Conservation (phyloP, 148 eudicot species). For the Chenopodium formosanum region DNA sequence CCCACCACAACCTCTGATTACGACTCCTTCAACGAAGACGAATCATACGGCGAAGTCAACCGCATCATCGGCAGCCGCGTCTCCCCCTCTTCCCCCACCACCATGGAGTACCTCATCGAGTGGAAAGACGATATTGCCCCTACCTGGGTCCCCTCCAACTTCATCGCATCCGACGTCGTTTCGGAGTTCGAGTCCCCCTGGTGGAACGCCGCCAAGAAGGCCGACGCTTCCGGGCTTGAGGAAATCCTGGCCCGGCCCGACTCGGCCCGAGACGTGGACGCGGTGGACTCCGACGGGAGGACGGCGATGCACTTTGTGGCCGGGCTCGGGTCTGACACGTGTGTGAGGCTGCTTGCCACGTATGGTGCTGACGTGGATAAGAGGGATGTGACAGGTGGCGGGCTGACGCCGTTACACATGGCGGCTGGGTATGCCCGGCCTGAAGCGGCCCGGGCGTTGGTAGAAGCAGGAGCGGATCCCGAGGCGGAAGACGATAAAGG, state of each 20-base stretch:
- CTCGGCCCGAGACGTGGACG: conserved; percentile 53
- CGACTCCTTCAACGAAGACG: conserved; percentile 42
- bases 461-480: conserved; percentile 62
- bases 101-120: conserved; percentile 87
- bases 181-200: conserved; percentile 87
- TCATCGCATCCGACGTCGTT: conserved; percentile 69
- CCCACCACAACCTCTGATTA: conserved; percentile 9
- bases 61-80: conserved; percentile 79
- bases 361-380: conserved; percentile 64
- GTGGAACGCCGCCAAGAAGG: conserved; percentile 93
- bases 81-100: conserved; percentile 25
- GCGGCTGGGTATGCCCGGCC: conserved; percentile 85
- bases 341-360: conserved; percentile 46
- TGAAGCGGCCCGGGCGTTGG: conserved; percentile 36
- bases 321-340: conserved; percentile 75
- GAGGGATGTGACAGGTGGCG: conserved; percentile 45
- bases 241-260: conserved; percentile 33
- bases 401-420: conserved; percentile 84
- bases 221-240: conserved; percentile 50
- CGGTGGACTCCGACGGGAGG: conserved; percentile 81
- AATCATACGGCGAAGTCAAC: conserved; percentile 79
- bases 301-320: conserved; percentile 78
- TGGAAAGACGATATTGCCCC: conserved; percentile 91
- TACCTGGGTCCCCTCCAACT: conserved; percentile 83
- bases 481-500: conserved; percentile 56